Evolutionary conservation across 139 green algal species (phyloP), one percentile per base, ranked within the genome.

Genomic region (Micractinium sp.): DNA sequence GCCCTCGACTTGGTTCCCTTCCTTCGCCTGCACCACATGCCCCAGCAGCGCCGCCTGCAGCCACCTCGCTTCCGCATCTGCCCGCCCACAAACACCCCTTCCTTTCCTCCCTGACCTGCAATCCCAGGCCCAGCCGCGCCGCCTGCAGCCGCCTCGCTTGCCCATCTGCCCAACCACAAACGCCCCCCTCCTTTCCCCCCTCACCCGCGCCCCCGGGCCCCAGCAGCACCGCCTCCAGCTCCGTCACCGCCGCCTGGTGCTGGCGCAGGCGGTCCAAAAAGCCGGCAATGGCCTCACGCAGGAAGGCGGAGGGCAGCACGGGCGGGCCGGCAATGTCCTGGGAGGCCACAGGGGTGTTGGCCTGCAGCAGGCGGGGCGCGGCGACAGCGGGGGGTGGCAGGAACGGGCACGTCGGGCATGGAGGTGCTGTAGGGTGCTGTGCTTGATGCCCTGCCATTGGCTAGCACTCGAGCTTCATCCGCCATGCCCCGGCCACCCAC

Each of bases 211-310:
- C 67, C 13, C 67, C 38, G 23, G 29, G 23, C 22, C 31, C 83
- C 67, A 66, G 1, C 80, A 94, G 76, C 47, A 88, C 61, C 27
- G 38, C 31, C 85, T 94, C 92, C 81, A 94, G 82, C 85, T 94
- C 90, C 29, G 56, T 83, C 16, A 86, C 88, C 29, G 79, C 60
- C 23, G 22, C 69, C 76, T 80, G 60, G 61, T 90, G 87, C 69
- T 90, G 74, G 71, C 82, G n/a, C 71, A 94, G 20, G n/a, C 47
- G 85, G 19, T 89, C 73, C 71, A 85, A 56, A n/a, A 94, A 93
- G 1, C 80, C 82, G 35, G 81, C 35, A 22, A 94, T 78, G 14
- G 92, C 75, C 69, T 86, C 86, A 0, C 69, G 29, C 78, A 94
- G 69, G 66, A 92, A 94, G 36, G 56, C 39, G 20, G 67, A 67